These are phyloP conservation scores for Oryza glumipatula DNA, from an alignment of 176 grass and related monocot genomes.

Conservation along the genomic window DNA sequence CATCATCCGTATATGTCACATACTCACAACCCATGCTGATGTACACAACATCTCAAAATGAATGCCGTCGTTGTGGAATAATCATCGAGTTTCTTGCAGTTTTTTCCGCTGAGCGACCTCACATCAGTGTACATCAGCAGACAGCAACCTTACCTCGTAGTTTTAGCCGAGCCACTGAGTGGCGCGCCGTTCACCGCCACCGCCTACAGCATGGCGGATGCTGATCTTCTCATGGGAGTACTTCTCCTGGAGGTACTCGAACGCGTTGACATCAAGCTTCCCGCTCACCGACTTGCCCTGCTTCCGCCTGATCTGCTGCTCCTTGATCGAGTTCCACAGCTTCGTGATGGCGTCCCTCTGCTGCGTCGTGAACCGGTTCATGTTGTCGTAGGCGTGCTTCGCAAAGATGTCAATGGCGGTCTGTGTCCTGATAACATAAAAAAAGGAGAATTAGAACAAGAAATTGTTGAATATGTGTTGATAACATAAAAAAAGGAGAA, in stretches of 20 bases:
- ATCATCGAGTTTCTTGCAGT: background rate
- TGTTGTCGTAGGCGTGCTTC: slow-evolving; percentile 78
- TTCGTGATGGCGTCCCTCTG: slow-evolving; percentile 72
- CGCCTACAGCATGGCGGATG: slow-evolving; percentile 69
- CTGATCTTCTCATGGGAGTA: slow-evolving; percentile 91
- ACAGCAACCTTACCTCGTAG: background rate
- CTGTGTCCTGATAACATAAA: slow-evolving; percentile 67
- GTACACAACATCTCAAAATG: background rate
- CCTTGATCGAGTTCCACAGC: slow-evolving; percentile 91
- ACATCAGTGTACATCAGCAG: background rate
- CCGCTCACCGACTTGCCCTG: slow-evolving; percentile 90
- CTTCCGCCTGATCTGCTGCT: slow-evolving; percentile 79
- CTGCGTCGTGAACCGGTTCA: slow-evolving; percentile 62
- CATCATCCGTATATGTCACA: slow-evolving; percentile 20
- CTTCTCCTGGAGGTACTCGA: slow-evolving; percentile 88
- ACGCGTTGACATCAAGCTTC: slow-evolving; percentile 87
- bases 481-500: background rate
- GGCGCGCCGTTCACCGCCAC: slow-evolving; percentile 66
- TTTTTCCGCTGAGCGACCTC: background rate
- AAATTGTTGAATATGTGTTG: background rate
- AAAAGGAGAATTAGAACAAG: background rate
- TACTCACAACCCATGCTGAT: background rate
- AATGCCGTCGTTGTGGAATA: slow-evolving; percentile 36
- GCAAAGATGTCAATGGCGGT: slow-evolving; percentile 82
- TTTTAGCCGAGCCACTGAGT: slow-evolving; percentile 74